Evolutionary conservation across 495 filamentous ascomycete species (phyloP).

Genomic region (Penicillium desertorum): DNA sequence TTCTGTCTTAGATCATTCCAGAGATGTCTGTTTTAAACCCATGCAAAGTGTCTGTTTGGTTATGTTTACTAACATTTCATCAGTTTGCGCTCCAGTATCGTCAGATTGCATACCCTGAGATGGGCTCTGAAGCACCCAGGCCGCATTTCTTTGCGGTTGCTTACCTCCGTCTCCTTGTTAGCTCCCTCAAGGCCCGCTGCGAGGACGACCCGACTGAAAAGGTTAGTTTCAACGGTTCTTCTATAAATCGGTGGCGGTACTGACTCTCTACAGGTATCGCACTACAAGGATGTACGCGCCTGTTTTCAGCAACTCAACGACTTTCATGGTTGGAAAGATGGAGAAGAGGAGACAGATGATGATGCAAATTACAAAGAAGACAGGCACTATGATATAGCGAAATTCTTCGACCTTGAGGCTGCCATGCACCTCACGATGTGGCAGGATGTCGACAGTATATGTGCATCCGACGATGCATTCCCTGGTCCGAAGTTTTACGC

Average conservation of each 20-base stretch:
- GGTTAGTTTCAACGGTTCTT: neutral
- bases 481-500: neutral
- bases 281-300: neutral
- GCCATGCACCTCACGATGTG: neutral
- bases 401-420: slow-evolving; percentile 4
- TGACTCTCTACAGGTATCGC: neutral
- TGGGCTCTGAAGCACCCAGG: neutral
- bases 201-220: neutral
- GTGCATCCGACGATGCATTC: neutral
- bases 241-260: neutral
- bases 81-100: slow-evolving; percentile 7
- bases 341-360: neutral
- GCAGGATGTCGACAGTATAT: neutral
- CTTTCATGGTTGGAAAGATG: slow-evolving; percentile 2
- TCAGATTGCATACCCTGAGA: neutral
- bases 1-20: neutral
- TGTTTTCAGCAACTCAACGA: neutral
- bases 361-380: neutral
- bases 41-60: neutral
- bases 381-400: neutral
- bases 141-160: slow-evolving; percentile 1
- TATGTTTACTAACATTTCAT: neutral
- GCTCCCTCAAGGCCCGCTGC: neutral
- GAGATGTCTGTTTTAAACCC: neutral
- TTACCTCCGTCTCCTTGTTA: neutral